These are phyloP conservation scores for Rhododendron henanense DNA, from an alignment of 148 eudicot species.

Conservation along the genomic window DNA sequence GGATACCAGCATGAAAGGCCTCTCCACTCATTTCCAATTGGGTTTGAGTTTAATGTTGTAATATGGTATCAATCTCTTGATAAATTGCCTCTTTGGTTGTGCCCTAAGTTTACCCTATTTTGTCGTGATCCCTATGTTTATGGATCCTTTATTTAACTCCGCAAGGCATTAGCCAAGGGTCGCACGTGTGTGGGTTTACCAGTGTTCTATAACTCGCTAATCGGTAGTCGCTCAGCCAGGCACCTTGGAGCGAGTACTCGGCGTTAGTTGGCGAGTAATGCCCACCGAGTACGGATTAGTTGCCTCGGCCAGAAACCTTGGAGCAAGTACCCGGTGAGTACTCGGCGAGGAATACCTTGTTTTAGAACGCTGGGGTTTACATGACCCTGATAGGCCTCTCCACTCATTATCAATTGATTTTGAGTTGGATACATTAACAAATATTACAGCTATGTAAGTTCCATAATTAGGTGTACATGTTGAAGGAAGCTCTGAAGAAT, in stretches of 20 bases:
- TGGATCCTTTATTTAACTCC: background rate
- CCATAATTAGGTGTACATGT: background rate
- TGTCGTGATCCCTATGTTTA: background rate
- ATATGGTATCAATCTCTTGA: background rate
- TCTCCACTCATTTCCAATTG: background rate
- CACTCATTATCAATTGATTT: too few relatives aligned
- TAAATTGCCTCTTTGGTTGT: background rate
- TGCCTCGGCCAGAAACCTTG: too few relatives aligned
- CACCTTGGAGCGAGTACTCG: too few relatives aligned
- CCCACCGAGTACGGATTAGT: too few relatives aligned
- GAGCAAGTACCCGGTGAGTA: too few relatives aligned
- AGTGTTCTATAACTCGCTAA: too few relatives aligned
- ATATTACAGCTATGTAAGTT: background rate
- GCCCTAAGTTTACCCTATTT: background rate
- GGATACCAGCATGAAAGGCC: background rate
- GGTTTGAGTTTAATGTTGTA: background rate
- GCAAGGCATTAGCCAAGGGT: background rate
- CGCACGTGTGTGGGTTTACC: background rate
- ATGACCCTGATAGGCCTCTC: too few relatives aligned
- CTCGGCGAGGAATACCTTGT: too few relatives aligned
- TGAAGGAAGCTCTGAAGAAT: background rate
- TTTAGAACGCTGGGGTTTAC: too few relatives aligned
- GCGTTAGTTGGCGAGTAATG: too few relatives aligned
- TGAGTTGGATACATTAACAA: background rate
- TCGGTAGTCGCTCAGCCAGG: too few relatives aligned